phyloP scores from a whole-genome alignment of 2,329 filamentous ascomycete species.

The Leptographium wingfieldii region DNA sequence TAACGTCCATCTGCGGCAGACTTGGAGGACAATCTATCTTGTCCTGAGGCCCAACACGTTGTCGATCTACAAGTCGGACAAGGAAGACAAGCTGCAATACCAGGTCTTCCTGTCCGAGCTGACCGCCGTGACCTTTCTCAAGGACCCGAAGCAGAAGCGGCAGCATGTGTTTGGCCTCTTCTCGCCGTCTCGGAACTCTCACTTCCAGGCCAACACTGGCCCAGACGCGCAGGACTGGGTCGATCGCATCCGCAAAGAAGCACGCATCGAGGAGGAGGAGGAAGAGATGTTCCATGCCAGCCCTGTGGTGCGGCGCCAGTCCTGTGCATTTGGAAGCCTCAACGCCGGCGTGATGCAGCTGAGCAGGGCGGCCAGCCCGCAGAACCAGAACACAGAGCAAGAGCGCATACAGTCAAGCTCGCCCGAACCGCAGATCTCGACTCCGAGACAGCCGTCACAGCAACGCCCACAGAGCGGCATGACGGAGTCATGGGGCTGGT shows the following conservation, averaged over 20 bases:
- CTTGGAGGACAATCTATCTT: conserved; percentile 82
- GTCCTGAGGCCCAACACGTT: conserved; percentile 83
- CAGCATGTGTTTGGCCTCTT: conserved; percentile 87
- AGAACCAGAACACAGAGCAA: conserved; percentile 14
- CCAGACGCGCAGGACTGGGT: conserved; percentile 82
- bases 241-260: conserved; percentile 62
- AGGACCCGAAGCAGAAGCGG: conserved; percentile 77
- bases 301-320: conserved; percentile 40
- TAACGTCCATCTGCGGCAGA: conserved; percentile 30
- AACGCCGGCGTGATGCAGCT: background rate
- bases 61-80: conserved; percentile 84
- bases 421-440: conserved; percentile 40
- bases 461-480: conserved; percentile 18
- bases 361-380: background rate
- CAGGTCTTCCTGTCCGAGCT: conserved; percentile 82
- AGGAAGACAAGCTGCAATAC: conserved; percentile 78
- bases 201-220: conserved; percentile 64
- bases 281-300: conserved; percentile 68
- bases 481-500: conserved; percentile 47
- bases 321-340: conserved; percentile 20
- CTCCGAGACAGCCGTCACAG: conserved; percentile 43
- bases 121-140: conserved; percentile 79
- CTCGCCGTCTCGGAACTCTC: conserved; percentile 80
- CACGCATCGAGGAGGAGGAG: conserved; percentile 78
- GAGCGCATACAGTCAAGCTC: conserved; percentile 44